These are phyloP conservation scores for Pinus tabuliformis DNA, from an alignment of 75 land plant species.

Conservation along the genomic window DNA sequence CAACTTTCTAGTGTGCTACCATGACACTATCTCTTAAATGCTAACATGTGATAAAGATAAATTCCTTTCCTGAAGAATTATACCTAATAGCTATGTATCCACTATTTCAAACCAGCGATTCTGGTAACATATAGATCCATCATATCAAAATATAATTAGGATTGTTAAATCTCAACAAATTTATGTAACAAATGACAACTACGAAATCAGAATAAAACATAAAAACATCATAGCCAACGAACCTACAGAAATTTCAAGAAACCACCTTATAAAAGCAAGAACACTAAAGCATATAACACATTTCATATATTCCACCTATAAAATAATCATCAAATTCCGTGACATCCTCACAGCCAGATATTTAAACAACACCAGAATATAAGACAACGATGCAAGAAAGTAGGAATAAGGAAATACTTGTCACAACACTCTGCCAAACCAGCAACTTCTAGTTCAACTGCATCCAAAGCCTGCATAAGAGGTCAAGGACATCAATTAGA, in stretches of 20 bases:
- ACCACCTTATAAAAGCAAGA: background rate
- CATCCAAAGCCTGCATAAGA: constrained; percentile 69
- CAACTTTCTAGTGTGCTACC: background rate
- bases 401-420: constrained; percentile 35
- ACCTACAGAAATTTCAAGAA: background rate
- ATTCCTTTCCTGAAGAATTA: background rate
- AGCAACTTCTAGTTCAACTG: constrained; percentile 82
- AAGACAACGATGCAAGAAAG: constrained; percentile 3
- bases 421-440: constrained; percentile 86
- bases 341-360: background rate
- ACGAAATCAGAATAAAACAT: background rate
- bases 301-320: background rate
- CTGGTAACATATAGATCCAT: background rate
- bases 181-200: background rate
- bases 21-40: background rate
- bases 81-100: background rate
- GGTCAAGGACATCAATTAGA: background rate
- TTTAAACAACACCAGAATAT: background rate
- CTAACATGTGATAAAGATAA: background rate
- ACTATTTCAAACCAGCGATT: background rate
- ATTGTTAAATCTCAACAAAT: background rate
- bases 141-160: background rate
- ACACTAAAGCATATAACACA: background rate
- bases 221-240: background rate
- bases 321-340: background rate